These are phyloP conservation scores for Trypanosoma scelopori DNA, from an alignment of 208 protist genomes.

Conservation along the genomic window DNA sequence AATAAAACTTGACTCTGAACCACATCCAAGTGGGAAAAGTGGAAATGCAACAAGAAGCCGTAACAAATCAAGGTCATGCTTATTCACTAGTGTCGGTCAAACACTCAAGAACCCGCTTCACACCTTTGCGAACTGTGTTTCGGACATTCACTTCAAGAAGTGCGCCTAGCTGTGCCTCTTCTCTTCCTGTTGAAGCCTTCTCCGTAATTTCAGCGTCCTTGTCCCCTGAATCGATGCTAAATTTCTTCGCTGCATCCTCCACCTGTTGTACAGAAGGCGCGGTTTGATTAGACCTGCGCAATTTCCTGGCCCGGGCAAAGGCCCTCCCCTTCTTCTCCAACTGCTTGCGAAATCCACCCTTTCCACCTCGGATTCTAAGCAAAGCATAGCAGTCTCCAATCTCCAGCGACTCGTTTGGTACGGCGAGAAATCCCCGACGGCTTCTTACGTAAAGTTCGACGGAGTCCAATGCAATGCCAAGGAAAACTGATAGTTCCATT, in stretches of 20 bases:
- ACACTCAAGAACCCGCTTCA: conserved; percentile 16
- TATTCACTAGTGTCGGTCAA: background rate
- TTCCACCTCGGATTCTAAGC: conserved; percentile 44
- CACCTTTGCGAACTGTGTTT: conserved; percentile 25
- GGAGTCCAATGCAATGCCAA: conserved; percentile 13
- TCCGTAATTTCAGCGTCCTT: background rate
- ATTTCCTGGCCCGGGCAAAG: conserved; percentile 65
- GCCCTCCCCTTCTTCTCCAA: conserved; percentile 83
- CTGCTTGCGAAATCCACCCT: conserved; percentile 85
- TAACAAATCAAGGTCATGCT: background rate
- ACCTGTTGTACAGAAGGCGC: background rate
- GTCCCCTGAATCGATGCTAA: background rate
- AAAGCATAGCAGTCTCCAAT: conserved; percentile 19
- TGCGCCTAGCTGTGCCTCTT: background rate
- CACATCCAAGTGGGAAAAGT: background rate
- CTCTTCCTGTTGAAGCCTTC: background rate
- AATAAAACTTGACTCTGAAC: background rate
- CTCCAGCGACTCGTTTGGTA: conserved; percentile 5
- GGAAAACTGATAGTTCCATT: background rate
- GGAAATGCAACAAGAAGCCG: background rate
- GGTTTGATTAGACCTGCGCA: conserved; percentile 24
- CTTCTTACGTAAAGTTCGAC: conserved; percentile 24
- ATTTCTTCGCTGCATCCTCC: background rate
- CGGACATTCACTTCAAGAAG: conserved; percentile 9
- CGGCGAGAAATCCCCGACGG: background rate